Conservation (phyloP, 1,139 yeast species). For the Eremothecium coryli region DNA sequence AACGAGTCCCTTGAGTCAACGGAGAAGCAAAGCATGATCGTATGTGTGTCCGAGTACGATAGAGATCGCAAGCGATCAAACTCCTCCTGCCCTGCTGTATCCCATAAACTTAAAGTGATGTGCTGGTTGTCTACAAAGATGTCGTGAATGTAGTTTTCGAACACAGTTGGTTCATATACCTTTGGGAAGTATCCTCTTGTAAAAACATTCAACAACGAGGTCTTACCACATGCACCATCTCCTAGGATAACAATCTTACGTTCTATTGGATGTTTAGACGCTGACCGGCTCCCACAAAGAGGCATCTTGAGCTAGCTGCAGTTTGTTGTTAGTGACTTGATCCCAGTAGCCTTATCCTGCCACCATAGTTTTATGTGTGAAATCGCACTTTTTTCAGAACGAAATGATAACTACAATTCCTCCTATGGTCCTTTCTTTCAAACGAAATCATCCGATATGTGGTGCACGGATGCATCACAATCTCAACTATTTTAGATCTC, state of each 20-base stretch:
- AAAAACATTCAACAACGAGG: constrained; percentile 87
- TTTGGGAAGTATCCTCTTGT: constrained; percentile 97
- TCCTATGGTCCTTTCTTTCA: too few species aligned
- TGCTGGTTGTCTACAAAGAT: constrained; percentile 92
- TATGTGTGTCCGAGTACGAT: constrained; percentile 90
- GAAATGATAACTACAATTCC: too few species aligned
- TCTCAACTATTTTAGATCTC: too few species aligned
- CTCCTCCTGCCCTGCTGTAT: constrained; percentile 98
- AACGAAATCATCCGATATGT: too few species aligned
- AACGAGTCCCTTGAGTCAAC: constrained; percentile 91
- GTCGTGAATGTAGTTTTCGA: constrained; percentile 95
- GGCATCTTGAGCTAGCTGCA: constrained; percentile 8
- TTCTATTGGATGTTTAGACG: constrained; percentile 41
- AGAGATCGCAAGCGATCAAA: constrained; percentile 85
- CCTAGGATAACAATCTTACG: constrained; percentile 93
- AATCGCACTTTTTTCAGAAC: too few species aligned
- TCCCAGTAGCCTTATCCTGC: too few species aligned
- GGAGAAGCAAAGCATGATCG: constrained; percentile 91
- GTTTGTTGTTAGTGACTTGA: not conserved
- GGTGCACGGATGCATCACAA: too few species aligned
- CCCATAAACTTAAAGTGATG: constrained; percentile 91
- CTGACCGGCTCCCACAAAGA: constrained; percentile 26
- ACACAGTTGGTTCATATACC: constrained; percentile 96
- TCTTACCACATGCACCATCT: constrained; percentile 94
- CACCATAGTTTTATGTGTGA: too few species aligned